Evolutionary conservation across 257 asterid species (phyloP), one percentile per base, ranked within the genome.

Genomic region (Craterostigma plantagineum): DNA sequence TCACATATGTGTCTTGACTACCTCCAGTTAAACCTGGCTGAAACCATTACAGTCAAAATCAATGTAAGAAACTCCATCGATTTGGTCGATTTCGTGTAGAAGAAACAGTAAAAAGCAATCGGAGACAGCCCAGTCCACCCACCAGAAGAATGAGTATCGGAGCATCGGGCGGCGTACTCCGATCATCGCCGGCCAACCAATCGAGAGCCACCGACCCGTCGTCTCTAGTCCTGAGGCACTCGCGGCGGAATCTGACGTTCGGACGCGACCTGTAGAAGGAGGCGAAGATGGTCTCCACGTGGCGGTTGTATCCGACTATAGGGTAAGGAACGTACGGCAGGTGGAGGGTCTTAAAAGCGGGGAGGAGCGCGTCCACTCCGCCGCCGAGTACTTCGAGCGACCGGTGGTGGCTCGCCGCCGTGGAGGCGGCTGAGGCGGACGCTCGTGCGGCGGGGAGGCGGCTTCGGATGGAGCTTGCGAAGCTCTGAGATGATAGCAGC

Each of bases 1-100:
- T 76, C 34, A 87, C 95, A 8, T 87, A 87, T 0, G 85, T 48
- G 51, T 82, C 95, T 12, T 45, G 63, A 34, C 98, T 87, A 36
- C 98, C 98, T 50, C 98, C 98, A n/a, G 93, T 82, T 38, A 87
- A 55, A 59, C 98, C 98, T 55, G 98, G 98, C 95, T 86, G 94
- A 65, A 72, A 62, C 48, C 50, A 46, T n/a, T 12, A 52, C 30
- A 23, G 30, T 2, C 30, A 23, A 23, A 23, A 23, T 23, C 30
- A 23, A 23, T 23, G 30, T 2, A 2, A 23, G 30, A 23, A 23
- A 6, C 30, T 23, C 6, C 30, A 23, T 23, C 30, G 30, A 23
- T 23, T 23, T 23, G 33, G 11, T 11, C n/a, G 16, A 12, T 15
- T 8, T 34, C 23, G n/a, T 16, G n/a, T 11, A 30, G 18, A n/a